Percentiles rank a stretch among this genome's conserved stretches.
Evolutionary conservation across 2,329 filamentous ascomycete genomes (phyloP).

Genomic region (Curvularia hawaiiensis): DNA sequence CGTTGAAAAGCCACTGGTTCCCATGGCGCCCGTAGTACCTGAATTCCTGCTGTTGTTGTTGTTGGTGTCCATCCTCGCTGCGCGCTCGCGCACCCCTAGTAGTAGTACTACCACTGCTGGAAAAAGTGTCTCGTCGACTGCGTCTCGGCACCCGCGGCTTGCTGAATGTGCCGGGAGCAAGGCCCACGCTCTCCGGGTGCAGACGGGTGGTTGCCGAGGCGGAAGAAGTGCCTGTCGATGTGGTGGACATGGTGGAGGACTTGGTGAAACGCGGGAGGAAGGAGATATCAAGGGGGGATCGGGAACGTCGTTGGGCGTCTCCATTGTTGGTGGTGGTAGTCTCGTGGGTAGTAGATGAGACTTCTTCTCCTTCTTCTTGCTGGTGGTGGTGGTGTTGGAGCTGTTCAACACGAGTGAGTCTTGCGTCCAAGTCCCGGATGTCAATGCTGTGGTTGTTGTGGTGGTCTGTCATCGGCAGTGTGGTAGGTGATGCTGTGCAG

Average conservation of each 20-base stretch:
- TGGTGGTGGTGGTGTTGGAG: neutral
- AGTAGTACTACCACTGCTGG: constrained; percentile 9
- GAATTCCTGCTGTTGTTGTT: constrained; percentile 28
- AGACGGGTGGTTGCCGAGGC: constrained; percentile 14
- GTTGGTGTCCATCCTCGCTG: constrained; percentile 9
- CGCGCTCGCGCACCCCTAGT: constrained; percentile 12
- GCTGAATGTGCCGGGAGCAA: constrained; percentile 34
- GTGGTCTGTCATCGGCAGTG: constrained; percentile 40
- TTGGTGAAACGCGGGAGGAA: constrained; percentile 31
- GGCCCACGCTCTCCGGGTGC: constrained; percentile 25
- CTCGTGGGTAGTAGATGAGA: neutral
- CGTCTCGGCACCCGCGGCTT: constrained; percentile 31
- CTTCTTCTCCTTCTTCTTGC: neutral
- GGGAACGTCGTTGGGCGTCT: constrained; percentile 22
- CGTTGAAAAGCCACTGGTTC: constrained; percentile 48
- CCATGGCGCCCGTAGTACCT: constrained; percentile 44
- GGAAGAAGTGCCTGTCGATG: constrained; percentile 9
- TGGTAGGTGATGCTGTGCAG: constrained; percentile 9
- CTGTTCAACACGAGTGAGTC: neutral
- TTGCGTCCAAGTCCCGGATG: constrained; percentile 2
- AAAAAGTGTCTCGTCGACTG: constrained; percentile 9
- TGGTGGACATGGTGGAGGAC: constrained; percentile 35
- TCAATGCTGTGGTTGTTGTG: constrained; percentile 27
- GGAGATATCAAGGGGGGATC: constrained; percentile 37
- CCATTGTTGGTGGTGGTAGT: neutral